Base-by-base conservation (phyloP, 2,329 filamentous ascomycete species). In the Boeremia exigua region DNA sequence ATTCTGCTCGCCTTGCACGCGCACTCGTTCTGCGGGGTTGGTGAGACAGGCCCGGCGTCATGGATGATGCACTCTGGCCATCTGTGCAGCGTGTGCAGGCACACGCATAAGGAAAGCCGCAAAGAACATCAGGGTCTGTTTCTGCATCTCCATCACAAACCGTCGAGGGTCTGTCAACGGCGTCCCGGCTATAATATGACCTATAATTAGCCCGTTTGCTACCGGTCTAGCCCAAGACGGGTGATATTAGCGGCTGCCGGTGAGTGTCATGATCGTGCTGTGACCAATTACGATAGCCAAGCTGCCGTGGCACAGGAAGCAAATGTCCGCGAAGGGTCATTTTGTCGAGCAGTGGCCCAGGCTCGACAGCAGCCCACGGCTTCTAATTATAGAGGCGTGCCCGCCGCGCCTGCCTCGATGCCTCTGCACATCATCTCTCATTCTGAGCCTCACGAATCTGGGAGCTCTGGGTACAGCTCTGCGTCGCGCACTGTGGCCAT, bases 361-460 rank as follows among this genome's bases (percentile, higher is more conserved):
- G 56, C 63, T 60, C 39, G 51, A 55, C 60, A 62, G 61, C 56
- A 62, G 61, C 45, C 54, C 54, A 61, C 23, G 53, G 39, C 33
- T 66, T 66, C 68, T 69, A 69, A 56, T 66, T 65, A 67, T 65
- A 69, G 68, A 62, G 49, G 49, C 48, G 57, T 53, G 54, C 62
- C 58, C 63, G 62, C 58, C 63, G 62, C 61, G 53, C 62, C 58
- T 61, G 62, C 58, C 61, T 62, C 51, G 55, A 66, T 48, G 60
- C 54, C 62, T 66, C 62, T 68, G 66, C 65, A 67, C 66, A 66
- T 68, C 59, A 57, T 49, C 63, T 48, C 47, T 56, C 53, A 12
- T 61, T 59, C 58, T 66, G 67, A 71, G 67, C 65, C 68, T 68
- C 68, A 69, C 48, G 57, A 58, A 42, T 43, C 32, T 44, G 29